phyloP scores from a whole-genome alignment of 768 basidiomycete species.

The Suillus paluster region DNA sequence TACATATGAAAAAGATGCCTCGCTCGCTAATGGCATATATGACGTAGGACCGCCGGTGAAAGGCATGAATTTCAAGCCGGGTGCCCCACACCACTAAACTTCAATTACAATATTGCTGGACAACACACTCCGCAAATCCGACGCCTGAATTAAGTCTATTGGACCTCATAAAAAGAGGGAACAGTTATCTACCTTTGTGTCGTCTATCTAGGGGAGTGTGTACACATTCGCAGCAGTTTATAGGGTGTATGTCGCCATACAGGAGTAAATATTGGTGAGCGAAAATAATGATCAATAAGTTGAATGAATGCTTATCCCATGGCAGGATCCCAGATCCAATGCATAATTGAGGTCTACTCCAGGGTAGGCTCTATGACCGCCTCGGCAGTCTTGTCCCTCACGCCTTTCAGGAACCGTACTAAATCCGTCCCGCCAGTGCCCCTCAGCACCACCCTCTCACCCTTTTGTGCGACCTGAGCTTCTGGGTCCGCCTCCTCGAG shows the following conservation, averaged over 20 bases:
- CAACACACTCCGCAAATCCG: background rate
- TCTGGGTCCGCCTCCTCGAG: conserved; percentile 12
- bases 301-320: background rate
- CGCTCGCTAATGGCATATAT: background rate
- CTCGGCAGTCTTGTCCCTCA: conserved; percentile 67
- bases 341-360: background rate
- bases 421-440: conserved; percentile 85
- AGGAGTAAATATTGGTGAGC: background rate
- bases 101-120: no score
- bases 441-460: conserved; percentile 43
- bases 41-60: background rate
- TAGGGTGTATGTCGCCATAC: background rate
- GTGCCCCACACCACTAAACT: background rate
- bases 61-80: background rate
- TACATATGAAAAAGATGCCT: background rate
- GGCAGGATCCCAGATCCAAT: background rate
- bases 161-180: background rate
- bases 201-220: background rate
- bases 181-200: background rate
- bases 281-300: conserved; percentile 2
- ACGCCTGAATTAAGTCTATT: background rate
- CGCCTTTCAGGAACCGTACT: conserved; percentile 74
- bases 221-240: no score
- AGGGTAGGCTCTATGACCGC: conserved; percentile 33
- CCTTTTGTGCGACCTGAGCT: conserved; percentile 23